Evolutionary conservation across 2,329 filamentous ascomycete species (phyloP), one percentile per base, ranked within the genome.

Genomic region (Bimuria novae-zelandiae): DNA sequence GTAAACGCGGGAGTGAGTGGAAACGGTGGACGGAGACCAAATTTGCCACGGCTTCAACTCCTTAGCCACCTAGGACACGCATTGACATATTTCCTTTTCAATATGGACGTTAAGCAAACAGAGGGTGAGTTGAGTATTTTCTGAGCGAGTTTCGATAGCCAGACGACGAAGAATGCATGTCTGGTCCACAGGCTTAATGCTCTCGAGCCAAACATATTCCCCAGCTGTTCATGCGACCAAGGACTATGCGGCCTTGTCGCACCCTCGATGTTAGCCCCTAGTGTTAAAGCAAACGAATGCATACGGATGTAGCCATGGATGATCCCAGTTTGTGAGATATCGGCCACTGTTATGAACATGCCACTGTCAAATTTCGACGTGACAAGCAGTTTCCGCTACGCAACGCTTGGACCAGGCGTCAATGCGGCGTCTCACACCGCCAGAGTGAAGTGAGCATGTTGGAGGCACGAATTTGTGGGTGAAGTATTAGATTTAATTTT

Each of bases 361-460:
- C 27, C 16, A 33, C 11, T 30, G 41, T 54, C 41, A 41, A 57
- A 54, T 56, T 40, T 54, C 16, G 47, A 49, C 54, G 54, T 59
- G 57, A 61, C 59, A 55, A 51, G 59, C 57, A 52, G 60, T 62
- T 59, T 63, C 54, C 54, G 57, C 51, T 63, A 56, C 44, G 33
- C 33, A 49, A 49, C 42, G 49, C 52, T 54, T 47, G 47, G 51
- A 43, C 52, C 53, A 47, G 57, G 49, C 41, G 55, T 59, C 55
- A 60, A 63, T 63, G 63, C 62, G 51, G 43, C 52, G 43, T 44
- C 44, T 50, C 40, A 61, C 41, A 52, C 40, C 50, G 29, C 53
- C 44, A 44, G 36, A 29, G 50, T 59, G 51, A n/a, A 22, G 19
- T 14, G 27, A 12, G 21, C 21, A 44, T 22, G 27, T 44, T 39